Evolutionary conservation across 495 filamentous ascomycete genomes (phyloP), one percentile per base, ranked within the genome.

Genomic region (Penicillium riverlandense): DNA sequence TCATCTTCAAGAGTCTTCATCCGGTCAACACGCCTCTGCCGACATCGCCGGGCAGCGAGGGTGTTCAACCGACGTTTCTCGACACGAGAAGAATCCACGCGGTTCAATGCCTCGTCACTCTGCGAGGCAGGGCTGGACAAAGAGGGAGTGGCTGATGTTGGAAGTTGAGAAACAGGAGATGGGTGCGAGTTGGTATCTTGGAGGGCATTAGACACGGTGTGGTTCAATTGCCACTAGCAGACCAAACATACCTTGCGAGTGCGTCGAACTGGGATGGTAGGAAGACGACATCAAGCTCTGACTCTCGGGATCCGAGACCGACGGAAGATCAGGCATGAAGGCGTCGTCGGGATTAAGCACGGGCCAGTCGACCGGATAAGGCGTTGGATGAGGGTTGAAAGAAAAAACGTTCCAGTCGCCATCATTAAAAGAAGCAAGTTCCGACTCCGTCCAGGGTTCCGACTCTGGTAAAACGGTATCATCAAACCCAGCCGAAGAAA

Each of bases 41-140:
- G 78, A 61, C 84, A 90, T 44, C 82, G 77, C 43, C 83, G 78
- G 41, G 84, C 81, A 5, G 82, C 79, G 36, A 86, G 63, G 40
- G 84, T 84, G 58, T 89, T 86, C 32, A 80, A 74, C 38, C 75
- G 72, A 13, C 83, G 81, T 56, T 83, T 85, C 41, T 63, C 53
- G 13, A 69, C 57, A 15, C 61, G 57, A 32, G 59, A 62, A 2
- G 59, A 47, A 27, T 55, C 52, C 13, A 58, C 52, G 29, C 49
- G 52, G n/a, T 37, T 27, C 16, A 55, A 22, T 30, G 30, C 31
- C 13, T 51, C 49, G 11, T 61, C 57, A 29, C 50, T 40, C 29
- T 55, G 54, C 9, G 54, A 61, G 6, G 53, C 16, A 49, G 57
- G 54, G 29, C 54, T 60, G 3, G 57, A 42, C 8, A 44, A 41